Evolutionary conservation across 2,329 filamentous ascomycete genomes (phyloP).

Genomic region (Claviceps cyperi): DNA sequence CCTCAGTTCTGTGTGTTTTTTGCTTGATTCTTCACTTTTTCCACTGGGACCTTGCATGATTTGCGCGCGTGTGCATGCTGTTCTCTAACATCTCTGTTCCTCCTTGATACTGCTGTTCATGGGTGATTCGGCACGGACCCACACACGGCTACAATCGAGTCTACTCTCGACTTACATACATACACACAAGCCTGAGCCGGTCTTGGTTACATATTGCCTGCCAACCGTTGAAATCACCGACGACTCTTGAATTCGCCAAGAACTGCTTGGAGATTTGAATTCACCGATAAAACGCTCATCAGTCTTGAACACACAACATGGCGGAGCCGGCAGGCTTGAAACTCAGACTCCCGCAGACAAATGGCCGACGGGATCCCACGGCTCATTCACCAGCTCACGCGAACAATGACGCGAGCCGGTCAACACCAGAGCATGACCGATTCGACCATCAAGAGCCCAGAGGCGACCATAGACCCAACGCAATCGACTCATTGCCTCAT

Average conservation of each 20-base stretch:
- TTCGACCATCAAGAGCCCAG: not conserved
- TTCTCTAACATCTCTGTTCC: not conserved
- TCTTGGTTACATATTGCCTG: no score
- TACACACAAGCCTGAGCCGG: no score
- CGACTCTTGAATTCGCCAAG: no score
- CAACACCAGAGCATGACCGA: constrained; percentile 5
- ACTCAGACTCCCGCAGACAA: constrained; percentile 15
- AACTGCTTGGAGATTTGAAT: no score
- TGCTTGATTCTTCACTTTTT: not conserved
- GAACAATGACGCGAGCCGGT: constrained; percentile 6
- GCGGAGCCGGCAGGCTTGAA: constrained; percentile 16
- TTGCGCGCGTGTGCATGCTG: not conserved
- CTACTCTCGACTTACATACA: not conserved
- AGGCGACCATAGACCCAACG: not conserved
- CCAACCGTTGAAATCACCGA: no score
- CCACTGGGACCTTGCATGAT: not conserved
- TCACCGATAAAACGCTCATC: not conserved
- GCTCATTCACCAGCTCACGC: constrained; percentile 16
- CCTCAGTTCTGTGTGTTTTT: not conserved
- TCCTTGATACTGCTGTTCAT: not conserved
- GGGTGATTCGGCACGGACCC: constrained; percentile 1
- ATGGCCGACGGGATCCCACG: constrained; percentile 14
- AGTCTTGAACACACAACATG: constrained; percentile 14
- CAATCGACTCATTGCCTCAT: not conserved
- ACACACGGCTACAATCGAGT: constrained; percentile 3